A percentile compares a stretch with the other conserved stretches of the same genome.
phyloP scores from a whole-genome alignment of 2,329 filamentous ascomycete species.

The Leptographium flavum region DNA sequence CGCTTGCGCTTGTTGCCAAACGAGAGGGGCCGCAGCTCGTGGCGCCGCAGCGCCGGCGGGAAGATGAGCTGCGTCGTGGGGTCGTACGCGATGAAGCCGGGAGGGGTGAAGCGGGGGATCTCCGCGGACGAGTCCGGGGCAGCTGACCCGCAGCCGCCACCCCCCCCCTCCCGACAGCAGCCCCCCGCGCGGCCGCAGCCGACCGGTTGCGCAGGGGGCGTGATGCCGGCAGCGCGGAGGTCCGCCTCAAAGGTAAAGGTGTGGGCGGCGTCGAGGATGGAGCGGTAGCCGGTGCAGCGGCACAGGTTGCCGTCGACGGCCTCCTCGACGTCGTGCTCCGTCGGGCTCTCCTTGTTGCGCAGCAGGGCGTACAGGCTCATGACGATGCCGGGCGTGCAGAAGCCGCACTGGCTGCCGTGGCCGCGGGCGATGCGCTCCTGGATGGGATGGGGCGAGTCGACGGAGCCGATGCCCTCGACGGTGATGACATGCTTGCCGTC shows the following conservation, averaged over 20 bases:
- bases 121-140: neutral
- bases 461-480: slow-evolving; percentile 86
- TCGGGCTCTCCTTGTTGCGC: slow-evolving; percentile 66
- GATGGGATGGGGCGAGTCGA: slow-evolving; percentile 71
- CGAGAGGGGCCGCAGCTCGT: slow-evolving; percentile 65
- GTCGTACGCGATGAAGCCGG: slow-evolving; percentile 87
- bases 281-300: slow-evolving; percentile 86
- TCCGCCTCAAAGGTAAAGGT: slow-evolving; percentile 54
- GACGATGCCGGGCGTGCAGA: slow-evolving; percentile 94
- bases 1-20: slow-evolving; percentile 91
- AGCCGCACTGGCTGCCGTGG: slow-evolving; percentile 80
- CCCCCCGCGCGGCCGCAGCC: slow-evolving; percentile 26
- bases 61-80: slow-evolving; percentile 93
- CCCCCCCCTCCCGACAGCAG: slow-evolving; percentile 58
- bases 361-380: slow-evolving; percentile 94
- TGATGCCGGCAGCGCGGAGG: slow-evolving; percentile 18
- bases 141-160: slow-evolving; percentile 52
- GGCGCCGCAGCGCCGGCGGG: slow-evolving; percentile 69
- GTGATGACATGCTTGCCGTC: slow-evolving; percentile 98
- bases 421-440: slow-evolving; percentile 85
- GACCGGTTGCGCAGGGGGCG: too few relatives aligned
- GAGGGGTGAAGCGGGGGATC: slow-evolving; percentile 54
- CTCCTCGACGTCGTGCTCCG: slow-evolving; percentile 77
- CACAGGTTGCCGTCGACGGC: slow-evolving; percentile 96
- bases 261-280: slow-evolving; percentile 86